Evolutionary conservation across 208 protist genomes (phyloP).

Genomic region (Leishmania gerbilli): DNA sequence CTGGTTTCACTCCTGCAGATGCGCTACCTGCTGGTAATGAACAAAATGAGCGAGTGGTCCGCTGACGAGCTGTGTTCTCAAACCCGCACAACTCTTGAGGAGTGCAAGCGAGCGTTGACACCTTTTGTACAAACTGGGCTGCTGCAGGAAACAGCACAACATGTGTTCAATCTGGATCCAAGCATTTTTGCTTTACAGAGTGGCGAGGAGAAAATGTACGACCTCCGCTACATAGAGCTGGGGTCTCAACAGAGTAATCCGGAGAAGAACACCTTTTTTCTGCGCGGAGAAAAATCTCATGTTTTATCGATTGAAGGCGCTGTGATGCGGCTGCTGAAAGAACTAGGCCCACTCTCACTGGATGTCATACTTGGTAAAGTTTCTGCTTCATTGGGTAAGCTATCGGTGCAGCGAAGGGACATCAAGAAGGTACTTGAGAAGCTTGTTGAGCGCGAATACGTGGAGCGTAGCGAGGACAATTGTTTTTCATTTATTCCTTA

Average conservation of each 20-base stretch:
- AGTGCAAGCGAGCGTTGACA: slow-evolving; percentile 24
- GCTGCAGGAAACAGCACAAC: slow-evolving; percentile 16
- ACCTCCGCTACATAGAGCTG: slow-evolving; percentile 25
- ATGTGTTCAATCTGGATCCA: slow-evolving; percentile 7
- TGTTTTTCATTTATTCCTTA: slow-evolving; percentile 28
- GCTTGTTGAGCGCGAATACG: slow-evolving; percentile 31
- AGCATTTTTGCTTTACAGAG: background rate
- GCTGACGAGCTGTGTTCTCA: slow-evolving; percentile 15
- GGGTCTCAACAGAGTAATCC: slow-evolving; percentile 25
- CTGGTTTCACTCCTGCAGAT: slow-evolving; percentile 29
- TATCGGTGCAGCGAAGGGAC: slow-evolving; percentile 16
- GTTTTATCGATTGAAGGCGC: slow-evolving; percentile 20
- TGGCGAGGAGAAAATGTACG: slow-evolving; percentile 9
- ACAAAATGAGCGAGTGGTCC: slow-evolving; percentile 21
- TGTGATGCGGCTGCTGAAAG: slow-evolving; percentile 24
- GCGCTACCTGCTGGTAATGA: slow-evolving; percentile 29
- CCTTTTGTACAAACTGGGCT: slow-evolving; percentile 24
- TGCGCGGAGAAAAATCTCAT: slow-evolving; percentile 26
- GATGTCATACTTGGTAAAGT: slow-evolving; percentile 15
- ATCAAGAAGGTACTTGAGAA: slow-evolving; percentile 37
- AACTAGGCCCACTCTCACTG: slow-evolving; percentile 13
- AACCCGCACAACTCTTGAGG: slow-evolving; percentile 4
- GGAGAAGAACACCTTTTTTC: slow-evolving; percentile 18
- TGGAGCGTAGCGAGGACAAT: slow-evolving; percentile 18
- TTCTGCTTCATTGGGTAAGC: slow-evolving; percentile 5